A percentile compares a stretch with the other conserved stretches of the same genome.
Evolutionary conservation across 441 rosid genomes (phyloP).

Genomic region (Mallotus japonicus): DNA sequence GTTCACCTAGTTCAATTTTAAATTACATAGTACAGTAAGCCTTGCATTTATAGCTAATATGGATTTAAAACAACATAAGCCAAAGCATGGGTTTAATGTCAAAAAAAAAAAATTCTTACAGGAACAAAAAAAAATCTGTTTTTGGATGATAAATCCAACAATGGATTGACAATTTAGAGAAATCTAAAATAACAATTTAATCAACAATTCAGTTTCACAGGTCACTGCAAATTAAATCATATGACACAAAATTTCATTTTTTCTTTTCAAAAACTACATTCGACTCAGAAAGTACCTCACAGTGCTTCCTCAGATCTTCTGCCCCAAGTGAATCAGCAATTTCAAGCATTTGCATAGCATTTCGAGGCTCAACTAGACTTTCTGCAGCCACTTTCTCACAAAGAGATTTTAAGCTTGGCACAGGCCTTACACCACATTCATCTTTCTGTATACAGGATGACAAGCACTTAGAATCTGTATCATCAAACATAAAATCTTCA

Average conservation of each 20-base stretch:
- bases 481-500: slow-evolving; percentile 64
- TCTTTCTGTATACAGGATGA: slow-evolving; percentile 33
- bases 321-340: slow-evolving; percentile 97
- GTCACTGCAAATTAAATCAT: not conserved
- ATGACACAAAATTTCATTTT: not conserved
- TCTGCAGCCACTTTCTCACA: slow-evolving; percentile 96
- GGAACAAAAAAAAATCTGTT: not conserved
- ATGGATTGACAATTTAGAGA: not conserved
- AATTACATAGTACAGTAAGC: not conserved
- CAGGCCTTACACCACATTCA: slow-evolving; percentile 32
- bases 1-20: not conserved
- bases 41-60: no score
- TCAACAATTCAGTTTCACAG: not conserved
- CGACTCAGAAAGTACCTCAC: slow-evolving; percentile 60
- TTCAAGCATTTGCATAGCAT: slow-evolving; percentile 84
- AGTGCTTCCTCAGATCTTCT: slow-evolving; percentile 75
- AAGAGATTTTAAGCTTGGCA: slow-evolving; percentile 78
- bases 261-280: not conserved
- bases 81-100: not conserved
- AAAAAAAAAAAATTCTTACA: no score
- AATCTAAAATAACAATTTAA: slow-evolving; percentile 11
- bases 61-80: not conserved
- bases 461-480: slow-evolving; percentile 39
- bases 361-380: slow-evolving; percentile 81
- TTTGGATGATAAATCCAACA: not conserved